These are phyloP conservation scores for Cenchrus americanus DNA, from an alignment of 176 grass and related monocot genomes.

Conservation along the genomic window DNA sequence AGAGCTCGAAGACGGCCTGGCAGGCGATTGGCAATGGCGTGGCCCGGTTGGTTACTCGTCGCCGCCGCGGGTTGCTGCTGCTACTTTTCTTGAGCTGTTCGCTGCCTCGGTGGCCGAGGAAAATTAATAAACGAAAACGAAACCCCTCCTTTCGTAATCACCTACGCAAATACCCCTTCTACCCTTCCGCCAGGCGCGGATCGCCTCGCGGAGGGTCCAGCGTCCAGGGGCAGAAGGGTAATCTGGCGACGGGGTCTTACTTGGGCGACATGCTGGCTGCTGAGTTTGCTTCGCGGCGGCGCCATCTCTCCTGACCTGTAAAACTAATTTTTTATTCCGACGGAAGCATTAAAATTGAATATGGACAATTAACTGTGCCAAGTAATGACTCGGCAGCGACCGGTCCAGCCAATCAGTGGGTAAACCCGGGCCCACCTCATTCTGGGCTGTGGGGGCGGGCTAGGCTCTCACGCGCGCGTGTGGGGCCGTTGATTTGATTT, in stretches of 20 bases:
- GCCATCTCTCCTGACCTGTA: slow-evolving; percentile 51
- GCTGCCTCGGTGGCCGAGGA: slow-evolving; percentile 47
- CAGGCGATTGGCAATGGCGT: slow-evolving; percentile 45
- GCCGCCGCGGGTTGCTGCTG: slow-evolving; percentile 33
- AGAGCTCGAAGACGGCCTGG: background rate
- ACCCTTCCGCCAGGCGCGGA: background rate
- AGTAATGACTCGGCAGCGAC: slow-evolving; percentile 6
- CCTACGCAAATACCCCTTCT: background rate
- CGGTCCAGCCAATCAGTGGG: slow-evolving; percentile 12
- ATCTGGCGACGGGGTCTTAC: background rate
- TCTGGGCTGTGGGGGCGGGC: background rate
- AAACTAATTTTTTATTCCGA: background rate
- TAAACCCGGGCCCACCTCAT: background rate
- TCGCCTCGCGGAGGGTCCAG: too few relatives aligned
- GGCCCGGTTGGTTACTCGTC: slow-evolving; percentile 28
- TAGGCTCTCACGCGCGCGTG: background rate
- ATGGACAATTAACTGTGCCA: background rate
- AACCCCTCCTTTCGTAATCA: slow-evolving; percentile 10
- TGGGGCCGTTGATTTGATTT: slow-evolving; percentile 34
- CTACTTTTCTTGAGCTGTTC: slow-evolving; percentile 53
- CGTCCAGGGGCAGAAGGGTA: background rate
- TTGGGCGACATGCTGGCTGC: slow-evolving; percentile 58
- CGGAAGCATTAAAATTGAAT: background rate
- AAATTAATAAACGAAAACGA: slow-evolving; percentile 31
- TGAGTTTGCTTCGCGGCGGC: slow-evolving; percentile 47